Conservation (phyloP, 2,329 filamentous ascomycete species). For the Chrysoporthe puriensis region DNA sequence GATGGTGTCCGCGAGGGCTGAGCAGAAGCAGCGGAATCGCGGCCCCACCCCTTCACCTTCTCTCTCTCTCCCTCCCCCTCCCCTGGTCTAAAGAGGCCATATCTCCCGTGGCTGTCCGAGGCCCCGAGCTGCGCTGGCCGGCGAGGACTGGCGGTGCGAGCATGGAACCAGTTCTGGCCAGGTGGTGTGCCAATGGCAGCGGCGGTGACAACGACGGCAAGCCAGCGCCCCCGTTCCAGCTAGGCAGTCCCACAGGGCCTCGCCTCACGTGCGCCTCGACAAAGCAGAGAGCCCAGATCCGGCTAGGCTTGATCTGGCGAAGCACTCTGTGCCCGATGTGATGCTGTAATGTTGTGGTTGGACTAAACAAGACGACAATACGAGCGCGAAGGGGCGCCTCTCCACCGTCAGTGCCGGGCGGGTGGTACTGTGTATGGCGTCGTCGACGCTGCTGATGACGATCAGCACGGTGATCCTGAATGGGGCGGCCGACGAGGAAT, state of each 20-base stretch:
- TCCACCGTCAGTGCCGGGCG: too few species aligned
- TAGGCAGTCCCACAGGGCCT: conserved; percentile 2
- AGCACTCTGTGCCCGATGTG: background rate
- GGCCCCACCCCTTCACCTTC: background rate
- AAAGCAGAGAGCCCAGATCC: conserved; percentile 14
- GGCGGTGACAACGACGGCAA: background rate
- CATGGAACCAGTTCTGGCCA: background rate
- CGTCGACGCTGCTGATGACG: background rate
- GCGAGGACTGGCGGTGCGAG: background rate
- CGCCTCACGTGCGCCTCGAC: conserved; percentile 25
- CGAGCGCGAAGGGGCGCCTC: background rate
- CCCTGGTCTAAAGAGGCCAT: background rate
- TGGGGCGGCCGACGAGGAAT: conserved; percentile 9
- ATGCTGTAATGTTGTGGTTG: background rate
- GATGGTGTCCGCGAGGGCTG: background rate
- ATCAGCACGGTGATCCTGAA: background rate
- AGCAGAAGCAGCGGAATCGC: background rate
- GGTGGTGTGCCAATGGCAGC: conserved; percentile 4
- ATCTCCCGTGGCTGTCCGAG: background rate
- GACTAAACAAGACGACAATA: background rate
- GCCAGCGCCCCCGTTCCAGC: conserved; percentile 4
- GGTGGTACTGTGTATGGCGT: background rate
- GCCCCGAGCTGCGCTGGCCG: background rate
- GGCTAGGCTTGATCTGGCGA: conserved; percentile 9
- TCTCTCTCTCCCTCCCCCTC: background rate